Evolutionary conservation across 352 stramenopile species (phyloP).

Genomic region (Halophytophthora batemanensis): DNA sequence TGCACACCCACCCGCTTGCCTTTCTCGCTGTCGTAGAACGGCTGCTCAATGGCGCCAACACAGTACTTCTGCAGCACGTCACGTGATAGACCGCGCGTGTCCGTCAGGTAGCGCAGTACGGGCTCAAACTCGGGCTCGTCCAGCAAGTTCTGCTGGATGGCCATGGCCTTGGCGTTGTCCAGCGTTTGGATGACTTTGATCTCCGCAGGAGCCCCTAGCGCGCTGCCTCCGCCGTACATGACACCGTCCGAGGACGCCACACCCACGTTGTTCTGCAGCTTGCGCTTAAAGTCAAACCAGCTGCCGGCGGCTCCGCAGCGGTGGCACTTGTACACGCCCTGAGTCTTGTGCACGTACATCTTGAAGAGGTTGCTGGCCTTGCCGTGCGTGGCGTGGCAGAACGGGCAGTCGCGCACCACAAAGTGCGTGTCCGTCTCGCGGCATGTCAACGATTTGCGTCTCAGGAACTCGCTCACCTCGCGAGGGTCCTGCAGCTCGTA

Average conservation of each 20-base stretch:
- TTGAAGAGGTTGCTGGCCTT: constrained; percentile 89
- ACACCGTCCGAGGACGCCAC: constrained; percentile 38
- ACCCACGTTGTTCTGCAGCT: constrained; percentile 56
- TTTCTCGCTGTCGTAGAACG: constrained; percentile 60
- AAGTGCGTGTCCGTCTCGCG: constrained; percentile 79
- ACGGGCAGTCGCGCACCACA: constrained; percentile 82
- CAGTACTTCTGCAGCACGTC: constrained; percentile 87
- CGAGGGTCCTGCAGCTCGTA: constrained; percentile 63
- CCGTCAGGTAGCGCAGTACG: constrained; percentile 71
- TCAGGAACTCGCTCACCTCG: constrained; percentile 67
- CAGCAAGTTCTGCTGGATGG: constrained; percentile 79
- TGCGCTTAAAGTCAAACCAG: constrained; percentile 90
- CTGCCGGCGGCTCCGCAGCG: constrained; percentile 80
- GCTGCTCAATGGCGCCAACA: constrained; percentile 86
- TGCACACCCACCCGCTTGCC: constrained; percentile 52
- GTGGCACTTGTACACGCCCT: constrained; percentile 90
- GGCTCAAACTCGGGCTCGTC: constrained; percentile 59
- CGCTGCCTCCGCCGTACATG: constrained; percentile 29
- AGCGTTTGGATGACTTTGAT: constrained; percentile 75
- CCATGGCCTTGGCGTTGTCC: constrained; percentile 82
- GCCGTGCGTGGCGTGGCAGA: constrained; percentile 81
- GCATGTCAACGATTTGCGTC: constrained; percentile 62
- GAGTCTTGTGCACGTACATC: constrained; percentile 86
- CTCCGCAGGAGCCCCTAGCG: constrained; percentile 10
- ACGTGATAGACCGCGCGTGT: constrained; percentile 58